These are phyloP conservation scores for Debaryomyces psychrophilus DNA, from an alignment of 1,139 yeast genomes.

Conservation along the genomic window DNA sequence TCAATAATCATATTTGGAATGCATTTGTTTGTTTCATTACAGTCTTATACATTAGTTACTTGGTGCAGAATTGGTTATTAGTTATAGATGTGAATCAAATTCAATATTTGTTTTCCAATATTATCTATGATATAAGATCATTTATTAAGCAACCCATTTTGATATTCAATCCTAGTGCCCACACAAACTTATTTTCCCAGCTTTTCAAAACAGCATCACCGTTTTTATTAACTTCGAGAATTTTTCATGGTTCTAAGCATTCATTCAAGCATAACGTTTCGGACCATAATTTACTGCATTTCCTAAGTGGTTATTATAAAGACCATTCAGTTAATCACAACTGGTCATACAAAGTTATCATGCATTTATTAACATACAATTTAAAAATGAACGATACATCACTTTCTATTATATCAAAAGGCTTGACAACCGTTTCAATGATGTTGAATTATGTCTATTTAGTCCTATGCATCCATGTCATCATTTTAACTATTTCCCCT, in stretches of 20 bases:
- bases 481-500: conserved; percentile 40
- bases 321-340: background rate
- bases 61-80: conserved; percentile 16
- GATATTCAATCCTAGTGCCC: conserved; percentile 1
- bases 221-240: conserved; percentile 8
- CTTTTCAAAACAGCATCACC: conserved; percentile 3
- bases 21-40: conserved; percentile 33
- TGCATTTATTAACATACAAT: background rate
- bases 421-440: conserved; percentile 16
- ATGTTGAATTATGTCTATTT: conserved; percentile 37
- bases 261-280: background rate
- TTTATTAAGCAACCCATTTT: conserved; percentile 1
- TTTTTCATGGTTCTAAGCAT: background rate
- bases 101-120: background rate
- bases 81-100: conserved; percentile 2
- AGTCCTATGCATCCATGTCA: conserved; percentile 45
- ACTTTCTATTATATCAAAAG: background rate
- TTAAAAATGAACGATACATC: conserved; percentile 2
- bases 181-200: conserved; percentile 4
- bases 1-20: conserved; percentile 28
- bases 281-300: background rate
- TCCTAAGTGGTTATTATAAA: background rate
- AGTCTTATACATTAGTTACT: conserved; percentile 34
- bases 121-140: background rate
- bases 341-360: conserved; percentile 1